A percentile compares a stretch with the other conserved stretches of the same genome.
phyloP scores from a whole-genome alignment of 768 basidiomycete species.

The Leccinum truebloodii region DNA sequence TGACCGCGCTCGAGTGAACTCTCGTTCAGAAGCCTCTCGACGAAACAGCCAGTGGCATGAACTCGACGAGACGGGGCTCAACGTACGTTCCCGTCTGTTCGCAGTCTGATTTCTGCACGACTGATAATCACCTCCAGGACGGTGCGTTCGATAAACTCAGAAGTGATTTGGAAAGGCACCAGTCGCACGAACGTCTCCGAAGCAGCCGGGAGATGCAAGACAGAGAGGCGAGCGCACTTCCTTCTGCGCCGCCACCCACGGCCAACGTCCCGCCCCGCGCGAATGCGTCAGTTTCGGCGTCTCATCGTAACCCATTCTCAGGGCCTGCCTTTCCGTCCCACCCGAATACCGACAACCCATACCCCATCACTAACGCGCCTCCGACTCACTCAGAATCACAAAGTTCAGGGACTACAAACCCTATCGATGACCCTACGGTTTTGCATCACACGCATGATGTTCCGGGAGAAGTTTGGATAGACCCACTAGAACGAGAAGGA shows the following conservation, averaged over 20 bases:
- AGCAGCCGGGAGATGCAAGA: neutral
- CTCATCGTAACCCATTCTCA: conserved; percentile 7
- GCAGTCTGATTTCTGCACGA: neutral
- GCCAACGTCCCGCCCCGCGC: conserved; percentile 16
- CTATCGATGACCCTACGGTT: conserved; percentile 8
- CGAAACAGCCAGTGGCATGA: conserved; percentile 33
- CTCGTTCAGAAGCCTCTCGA: conserved; percentile 2
- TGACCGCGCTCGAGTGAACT: conserved; percentile 19
- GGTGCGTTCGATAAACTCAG: conserved; percentile 50
- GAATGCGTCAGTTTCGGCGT: neutral
- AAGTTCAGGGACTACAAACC: conserved; percentile 5
- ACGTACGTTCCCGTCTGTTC: conserved; percentile 41
- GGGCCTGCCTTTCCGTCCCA: neutral
- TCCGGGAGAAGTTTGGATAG: conserved; percentile 58
- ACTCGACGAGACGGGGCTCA: conserved; percentile 54
- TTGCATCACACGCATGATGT: conserved; percentile 37
- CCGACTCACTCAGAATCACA: conserved; percentile 12
- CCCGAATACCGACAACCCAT: conserved; percentile 22
- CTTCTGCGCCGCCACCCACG: conserved; percentile 8
- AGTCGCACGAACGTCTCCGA: conserved; percentile 23
- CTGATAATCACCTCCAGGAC: conserved; percentile 36
- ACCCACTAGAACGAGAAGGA: conserved; percentile 63
- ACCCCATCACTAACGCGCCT: conserved; percentile 4
- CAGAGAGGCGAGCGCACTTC: conserved; percentile 2
- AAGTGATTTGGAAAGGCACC: conserved; percentile 53